Evolutionary conservation across 2,329 filamentous ascomycete species (phyloP).

Genomic region (Pseudogymnoascus sp.): DNA sequence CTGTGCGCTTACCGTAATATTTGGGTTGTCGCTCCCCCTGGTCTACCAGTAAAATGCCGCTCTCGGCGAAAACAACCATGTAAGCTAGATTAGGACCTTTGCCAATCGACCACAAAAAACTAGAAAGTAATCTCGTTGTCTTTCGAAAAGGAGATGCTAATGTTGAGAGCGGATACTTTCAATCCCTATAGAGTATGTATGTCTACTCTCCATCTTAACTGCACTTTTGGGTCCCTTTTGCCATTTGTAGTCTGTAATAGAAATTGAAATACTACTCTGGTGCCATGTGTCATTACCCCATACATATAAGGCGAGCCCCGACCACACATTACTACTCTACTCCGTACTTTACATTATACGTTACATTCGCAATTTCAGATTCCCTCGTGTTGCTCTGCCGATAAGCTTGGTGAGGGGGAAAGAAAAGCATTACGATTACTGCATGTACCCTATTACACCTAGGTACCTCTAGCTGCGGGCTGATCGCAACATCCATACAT

Average conservation of each 20-base stretch:
- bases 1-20: not conserved
- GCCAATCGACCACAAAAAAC: not conserved
- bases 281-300: not conserved
- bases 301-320: not conserved
- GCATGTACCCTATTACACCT: not conserved
- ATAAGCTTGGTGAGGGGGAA: not conserved
- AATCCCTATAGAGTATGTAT: not conserved
- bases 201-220: not conserved
- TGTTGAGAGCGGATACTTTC: not conserved
- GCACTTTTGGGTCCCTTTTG: not conserved
- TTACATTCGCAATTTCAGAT: not conserved
- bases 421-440: not conserved
- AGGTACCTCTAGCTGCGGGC: not conserved
- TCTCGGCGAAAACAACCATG: conserved; percentile 8
- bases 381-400: conserved; percentile 2
- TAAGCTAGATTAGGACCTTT: conserved; percentile 1
- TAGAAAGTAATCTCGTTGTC: not conserved
- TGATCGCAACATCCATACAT: conserved; percentile 1
- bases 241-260: not conserved
- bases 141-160: not conserved
- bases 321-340: not conserved
- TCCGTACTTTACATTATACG: not conserved
- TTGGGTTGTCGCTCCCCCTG: not conserved
- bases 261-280: not conserved
- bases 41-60: conserved; percentile 3